A percentile compares a stretch with the other conserved stretches of the same genome.
Evolutionary conservation across 371 early-diverging fungal genomes (phyloP).

Genomic region (Zychaea mexicana): DNA sequence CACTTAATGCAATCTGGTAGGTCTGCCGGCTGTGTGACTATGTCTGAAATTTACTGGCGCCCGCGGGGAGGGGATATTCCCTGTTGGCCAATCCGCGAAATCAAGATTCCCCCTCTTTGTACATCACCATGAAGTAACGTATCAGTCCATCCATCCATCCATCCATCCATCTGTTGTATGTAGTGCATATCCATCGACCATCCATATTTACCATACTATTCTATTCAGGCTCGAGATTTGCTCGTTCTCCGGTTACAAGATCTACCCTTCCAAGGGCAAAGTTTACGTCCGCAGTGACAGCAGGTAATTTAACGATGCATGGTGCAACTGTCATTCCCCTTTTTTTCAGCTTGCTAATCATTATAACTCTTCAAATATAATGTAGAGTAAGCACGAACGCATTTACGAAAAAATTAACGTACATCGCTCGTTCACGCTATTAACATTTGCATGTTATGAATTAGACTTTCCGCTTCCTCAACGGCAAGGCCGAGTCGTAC

Average conservation of each 20-base stretch:
- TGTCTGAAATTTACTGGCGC: not conserved
- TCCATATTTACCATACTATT: conserved; percentile 1
- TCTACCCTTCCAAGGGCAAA: conserved; percentile 98
- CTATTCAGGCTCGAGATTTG: conserved; percentile 84
- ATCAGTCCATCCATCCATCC: conserved; percentile 4
- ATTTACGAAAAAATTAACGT: not conserved
- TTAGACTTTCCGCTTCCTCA: conserved; percentile 93
- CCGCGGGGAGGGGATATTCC: not conserved
- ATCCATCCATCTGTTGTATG: too few relatives aligned
- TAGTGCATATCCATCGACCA: not conserved
- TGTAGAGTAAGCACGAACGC: conserved; percentile 11
- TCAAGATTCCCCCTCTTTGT: not conserved
- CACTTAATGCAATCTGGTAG: too few relatives aligned
- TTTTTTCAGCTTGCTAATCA: not conserved
- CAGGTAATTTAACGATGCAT: conserved; percentile 43
- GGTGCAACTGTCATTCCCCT: not conserved
- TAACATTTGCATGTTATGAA: not conserved
- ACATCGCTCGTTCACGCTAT: not conserved
- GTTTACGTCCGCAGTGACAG: conserved; percentile 90
- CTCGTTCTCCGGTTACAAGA: conserved; percentile 97
- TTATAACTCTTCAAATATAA: not conserved
- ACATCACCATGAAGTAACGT: conserved; percentile 4
- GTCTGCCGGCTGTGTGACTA: too few relatives aligned
- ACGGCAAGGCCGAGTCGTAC: conserved; percentile 93
- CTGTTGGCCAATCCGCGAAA: not conserved